phyloP scores from a whole-genome alignment of 2,329 filamentous ascomycete genomes.

The Xylariaceae sp. region DNA sequence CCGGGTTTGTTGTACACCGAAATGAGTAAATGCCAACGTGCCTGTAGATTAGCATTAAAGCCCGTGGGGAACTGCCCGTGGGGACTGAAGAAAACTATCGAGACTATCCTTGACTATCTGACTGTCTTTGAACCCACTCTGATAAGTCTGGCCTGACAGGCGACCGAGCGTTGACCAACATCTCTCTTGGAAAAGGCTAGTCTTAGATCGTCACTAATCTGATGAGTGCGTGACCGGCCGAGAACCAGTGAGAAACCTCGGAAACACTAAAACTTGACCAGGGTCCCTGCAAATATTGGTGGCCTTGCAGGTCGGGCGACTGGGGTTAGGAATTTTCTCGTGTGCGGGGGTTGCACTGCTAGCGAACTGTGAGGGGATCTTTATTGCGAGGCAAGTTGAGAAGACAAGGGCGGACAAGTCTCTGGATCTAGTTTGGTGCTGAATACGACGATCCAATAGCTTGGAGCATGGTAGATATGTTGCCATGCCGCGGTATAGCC shows the following conservation, averaged over 20 bases:
- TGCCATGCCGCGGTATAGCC: constrained; percentile 22
- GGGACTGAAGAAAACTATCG: constrained; percentile 2
- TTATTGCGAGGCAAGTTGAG: constrained; percentile 17
- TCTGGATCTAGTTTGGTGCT: neutral
- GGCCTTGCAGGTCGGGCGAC: constrained; percentile 23
- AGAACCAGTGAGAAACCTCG: constrained; percentile 32
- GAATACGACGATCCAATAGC: constrained; percentile 20
- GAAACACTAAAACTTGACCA: constrained; percentile 26
- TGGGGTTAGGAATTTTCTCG: constrained; percentile 19
- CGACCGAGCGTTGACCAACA: constrained; percentile 5
- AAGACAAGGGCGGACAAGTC: constrained; percentile 14
- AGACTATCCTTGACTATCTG: neutral
- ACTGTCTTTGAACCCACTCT: constrained; percentile 3
- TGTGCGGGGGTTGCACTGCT: constrained; percentile 25
- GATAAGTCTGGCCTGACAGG: constrained; percentile 1
- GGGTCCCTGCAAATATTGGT: constrained; percentile 31
- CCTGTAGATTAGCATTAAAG: constrained; percentile 21
- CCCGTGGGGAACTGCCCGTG: neutral
- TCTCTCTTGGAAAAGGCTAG: neutral
- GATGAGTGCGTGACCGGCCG: constrained; percentile 34
- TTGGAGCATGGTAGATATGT: constrained; percentile 19
- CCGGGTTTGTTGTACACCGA: constrained; percentile 3
- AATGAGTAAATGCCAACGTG: constrained; percentile 1
- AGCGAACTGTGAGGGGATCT: constrained; percentile 28
- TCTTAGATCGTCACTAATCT: constrained; percentile 13